Evolutionary conservation across 192 early-diverging fungal species (phyloP).

Genomic region (Mortierella hygrophila): DNA sequence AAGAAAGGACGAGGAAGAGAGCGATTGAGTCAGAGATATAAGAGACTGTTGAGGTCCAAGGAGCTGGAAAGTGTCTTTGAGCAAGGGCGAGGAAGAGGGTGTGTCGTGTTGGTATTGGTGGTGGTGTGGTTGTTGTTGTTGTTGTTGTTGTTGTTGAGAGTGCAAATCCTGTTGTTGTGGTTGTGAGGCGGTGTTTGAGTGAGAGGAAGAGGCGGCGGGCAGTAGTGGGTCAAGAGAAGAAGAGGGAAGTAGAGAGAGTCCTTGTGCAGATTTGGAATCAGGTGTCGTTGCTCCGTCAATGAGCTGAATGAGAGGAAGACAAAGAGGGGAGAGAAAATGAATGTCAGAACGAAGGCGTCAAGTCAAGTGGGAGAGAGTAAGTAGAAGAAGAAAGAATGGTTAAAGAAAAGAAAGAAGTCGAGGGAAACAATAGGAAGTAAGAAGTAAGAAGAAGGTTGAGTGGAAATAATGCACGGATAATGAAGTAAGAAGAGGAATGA

Average conservation of each 20-base stretch:
- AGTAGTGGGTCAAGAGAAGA: conserved; percentile 1
- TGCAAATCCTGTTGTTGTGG: not conserved
- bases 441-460: no score
- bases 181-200: not conserved
- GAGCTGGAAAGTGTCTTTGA: not conserved
- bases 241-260: not conserved
- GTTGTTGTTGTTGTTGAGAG: not conserved
- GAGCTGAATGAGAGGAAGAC: conserved; percentile 1
- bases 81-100: not conserved
- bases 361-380: not conserved
- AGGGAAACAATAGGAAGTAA: not conserved
- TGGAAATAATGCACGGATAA: not conserved
- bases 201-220: not conserved
- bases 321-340: not conserved
- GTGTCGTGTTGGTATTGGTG: not conserved
- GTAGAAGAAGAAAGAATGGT: not conserved
- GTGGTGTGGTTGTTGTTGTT: not conserved
- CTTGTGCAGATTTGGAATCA: conserved; percentile 13
- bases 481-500: not conserved
- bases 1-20: not conserved
- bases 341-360: not conserved
- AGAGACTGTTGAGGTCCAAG: not conserved
- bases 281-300: conserved; percentile 5
- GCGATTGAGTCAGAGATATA: conserved; percentile 12
- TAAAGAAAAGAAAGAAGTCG: no score